phyloP scores from a whole-genome alignment of 805 yeast species.

The Diddensiella caesifluorescens region DNA sequence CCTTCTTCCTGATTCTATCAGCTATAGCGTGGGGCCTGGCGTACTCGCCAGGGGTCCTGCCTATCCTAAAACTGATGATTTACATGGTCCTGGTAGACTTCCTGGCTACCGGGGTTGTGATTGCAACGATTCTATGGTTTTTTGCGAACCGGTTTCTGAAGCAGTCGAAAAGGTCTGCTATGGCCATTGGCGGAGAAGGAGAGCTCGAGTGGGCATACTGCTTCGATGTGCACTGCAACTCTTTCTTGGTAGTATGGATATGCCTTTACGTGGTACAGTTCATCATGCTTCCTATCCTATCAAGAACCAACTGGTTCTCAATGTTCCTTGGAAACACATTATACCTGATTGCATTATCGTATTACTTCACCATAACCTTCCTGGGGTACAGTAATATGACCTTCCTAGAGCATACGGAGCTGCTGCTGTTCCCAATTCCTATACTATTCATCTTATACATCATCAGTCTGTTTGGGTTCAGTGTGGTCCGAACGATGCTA shows the following conservation, averaged over 20 bases:
- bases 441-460: constrained; percentile 53
- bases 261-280: constrained; percentile 69
- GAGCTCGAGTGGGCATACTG: constrained; percentile 88
- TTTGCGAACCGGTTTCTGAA: constrained; percentile 59
- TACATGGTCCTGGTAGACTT: constrained; percentile 87
- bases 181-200: constrained; percentile 34
- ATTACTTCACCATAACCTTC: constrained; percentile 75
- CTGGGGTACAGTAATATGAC: constrained; percentile 82
- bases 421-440: constrained; percentile 60
- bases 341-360: constrained; percentile 66
- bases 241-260: constrained; percentile 79
- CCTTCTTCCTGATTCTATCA: constrained; percentile 59
- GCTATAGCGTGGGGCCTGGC: constrained; percentile 91
- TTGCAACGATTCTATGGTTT: constrained; percentile 71
- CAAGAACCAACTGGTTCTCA: constrained; percentile 60
- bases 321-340: constrained; percentile 70
- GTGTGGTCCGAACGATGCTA: constrained; percentile 65
- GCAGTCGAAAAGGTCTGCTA: constrained; percentile 16
- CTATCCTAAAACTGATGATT: constrained; percentile 59
- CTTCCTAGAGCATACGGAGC: constrained; percentile 58
- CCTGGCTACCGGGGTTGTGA: constrained; percentile 57
- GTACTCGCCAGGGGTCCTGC: constrained; percentile 58
- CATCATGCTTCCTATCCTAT: constrained; percentile 64
- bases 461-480: constrained; percentile 59
- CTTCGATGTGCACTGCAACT: constrained; percentile 89